Percentiles rank a stretch among this genome's conserved stretches.
Evolutionary conservation across 1,284 basidiomycete species (phyloP).

Genomic region (Clitocybe nebularis): DNA sequence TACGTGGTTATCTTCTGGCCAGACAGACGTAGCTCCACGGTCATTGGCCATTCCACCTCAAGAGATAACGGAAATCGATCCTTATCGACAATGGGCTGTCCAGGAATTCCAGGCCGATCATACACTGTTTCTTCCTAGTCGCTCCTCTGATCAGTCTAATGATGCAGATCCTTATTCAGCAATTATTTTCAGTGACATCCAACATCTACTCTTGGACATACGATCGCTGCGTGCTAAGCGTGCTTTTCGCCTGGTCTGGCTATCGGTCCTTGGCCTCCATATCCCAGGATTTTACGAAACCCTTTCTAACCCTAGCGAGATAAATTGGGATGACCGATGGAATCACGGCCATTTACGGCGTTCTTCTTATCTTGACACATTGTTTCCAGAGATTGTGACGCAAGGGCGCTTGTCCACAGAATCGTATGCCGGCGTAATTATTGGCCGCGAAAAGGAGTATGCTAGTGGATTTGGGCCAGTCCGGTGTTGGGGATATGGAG

Average conservation of each 20-base stretch:
- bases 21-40: slow-evolving; percentile 16
- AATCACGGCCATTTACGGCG: slow-evolving; percentile 41
- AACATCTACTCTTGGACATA: slow-evolving; percentile 63
- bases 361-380: slow-evolving; percentile 37
- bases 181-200: slow-evolving; percentile 80
- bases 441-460: slow-evolving; percentile 64
- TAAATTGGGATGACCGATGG: slow-evolving; percentile 66
- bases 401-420: slow-evolving; percentile 42
- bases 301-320: slow-evolving; percentile 28
- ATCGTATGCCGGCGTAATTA: slow-evolving; percentile 56
- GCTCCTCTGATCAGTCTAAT: slow-evolving; percentile 53
- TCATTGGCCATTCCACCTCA: slow-evolving; percentile 8
- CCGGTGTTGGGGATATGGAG: slow-evolving; percentile 57
- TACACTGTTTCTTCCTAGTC: slow-evolving; percentile 45
- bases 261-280: slow-evolving; percentile 75
- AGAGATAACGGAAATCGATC: slow-evolving; percentile 41
- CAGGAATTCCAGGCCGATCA: slow-evolving; percentile 54
- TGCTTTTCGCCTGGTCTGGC: slow-evolving; percentile 71
- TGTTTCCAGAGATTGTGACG: slow-evolving; percentile 47
- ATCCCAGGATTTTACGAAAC: slow-evolving; percentile 58
- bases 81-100: slow-evolving; percentile 67
- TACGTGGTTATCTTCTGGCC: slow-evolving; percentile 46
- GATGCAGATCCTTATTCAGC: slow-evolving; percentile 76
- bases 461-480: slow-evolving; percentile 60
- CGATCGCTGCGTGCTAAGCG: slow-evolving; percentile 48